phyloP scores from a whole-genome alignment of 306 rosid species.

The Vigna unguiculata region DNA sequence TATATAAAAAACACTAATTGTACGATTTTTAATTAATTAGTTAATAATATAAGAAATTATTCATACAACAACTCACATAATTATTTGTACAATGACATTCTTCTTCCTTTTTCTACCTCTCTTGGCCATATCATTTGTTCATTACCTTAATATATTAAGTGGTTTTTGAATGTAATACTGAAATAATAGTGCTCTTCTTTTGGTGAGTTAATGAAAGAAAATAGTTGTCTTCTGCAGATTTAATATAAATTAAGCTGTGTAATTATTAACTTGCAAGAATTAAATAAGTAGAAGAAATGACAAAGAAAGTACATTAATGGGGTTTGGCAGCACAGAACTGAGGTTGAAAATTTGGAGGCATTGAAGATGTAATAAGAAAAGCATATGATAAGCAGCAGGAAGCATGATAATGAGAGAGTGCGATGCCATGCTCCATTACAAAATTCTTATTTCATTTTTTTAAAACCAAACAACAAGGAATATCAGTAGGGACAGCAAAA shows the following conservation, averaged over 20 bases:
- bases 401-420: not conserved
- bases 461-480: not conserved
- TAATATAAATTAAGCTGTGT: no score
- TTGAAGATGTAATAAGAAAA: not conserved
- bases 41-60: no score
- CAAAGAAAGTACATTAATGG: not conserved
- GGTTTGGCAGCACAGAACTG: not conserved
- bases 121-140: no score
- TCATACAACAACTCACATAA: no score
- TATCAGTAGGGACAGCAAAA: conserved; percentile 15
- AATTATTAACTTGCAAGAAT: not conserved
- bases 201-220: no score
- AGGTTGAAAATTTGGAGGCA: not conserved
- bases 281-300: not conserved
- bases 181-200: no score
- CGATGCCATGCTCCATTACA: not conserved
- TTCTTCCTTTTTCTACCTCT: no score
- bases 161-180: not conserved
- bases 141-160: no score
- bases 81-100: no score
- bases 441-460: not conserved
- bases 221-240: no score
- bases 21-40: no score
- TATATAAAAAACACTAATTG: no score
- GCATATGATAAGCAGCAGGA: not conserved